Evolutionary conservation across 1,139 yeast species (phyloP), one percentile per base, ranked within the genome.

Genomic region (Kurtzmaniella quercitrusa): DNA sequence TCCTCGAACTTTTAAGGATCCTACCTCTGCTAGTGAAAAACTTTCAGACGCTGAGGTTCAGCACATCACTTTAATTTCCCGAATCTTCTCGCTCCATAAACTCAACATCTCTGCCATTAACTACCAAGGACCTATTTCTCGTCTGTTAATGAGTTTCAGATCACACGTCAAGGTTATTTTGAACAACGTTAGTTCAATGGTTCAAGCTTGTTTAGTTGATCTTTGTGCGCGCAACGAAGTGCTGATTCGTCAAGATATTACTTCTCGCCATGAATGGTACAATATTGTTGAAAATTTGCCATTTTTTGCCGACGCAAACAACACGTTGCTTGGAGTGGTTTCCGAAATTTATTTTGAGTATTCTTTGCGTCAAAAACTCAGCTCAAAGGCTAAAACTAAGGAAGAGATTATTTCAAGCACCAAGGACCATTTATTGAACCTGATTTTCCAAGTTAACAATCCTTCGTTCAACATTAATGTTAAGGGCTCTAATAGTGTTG

Each of bases 71-170:
- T 58, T 84, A 40, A 60, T 85, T 22, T 71, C 88, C 2, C 69
- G 89, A 48, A 63, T 84, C 2, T 77, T 84, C 34, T 69, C 84
- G 2, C 66, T 83, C 38, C 73, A 78, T 45, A 72, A 71, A 48
- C 65, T 82, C 36, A 60, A 68, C 36, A 69, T 75, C 17, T 79
- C 81, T 19, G 82, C 85, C 4, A 73, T 77, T 30, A 80, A 80
- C 48, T 72, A 82, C 56, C 78, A 78, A 45, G 93, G 93, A 0
- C 91, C 93, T 4, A 67, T 85, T 36, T 84, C 87, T 19, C 73
- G 84, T 47, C 72, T 75, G 42, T 67, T 86, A 32, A 65, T 84
- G 43, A 71, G 78, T 36, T 86, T 84, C 57, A 76, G 93, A 56
- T 83, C 89, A 14, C 81, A 82, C 45, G 60, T 84, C 40, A 74